Base-by-base conservation (phyloP, 2,329 filamentous ascomycete species). In the Stemphylium beticola region DNA sequence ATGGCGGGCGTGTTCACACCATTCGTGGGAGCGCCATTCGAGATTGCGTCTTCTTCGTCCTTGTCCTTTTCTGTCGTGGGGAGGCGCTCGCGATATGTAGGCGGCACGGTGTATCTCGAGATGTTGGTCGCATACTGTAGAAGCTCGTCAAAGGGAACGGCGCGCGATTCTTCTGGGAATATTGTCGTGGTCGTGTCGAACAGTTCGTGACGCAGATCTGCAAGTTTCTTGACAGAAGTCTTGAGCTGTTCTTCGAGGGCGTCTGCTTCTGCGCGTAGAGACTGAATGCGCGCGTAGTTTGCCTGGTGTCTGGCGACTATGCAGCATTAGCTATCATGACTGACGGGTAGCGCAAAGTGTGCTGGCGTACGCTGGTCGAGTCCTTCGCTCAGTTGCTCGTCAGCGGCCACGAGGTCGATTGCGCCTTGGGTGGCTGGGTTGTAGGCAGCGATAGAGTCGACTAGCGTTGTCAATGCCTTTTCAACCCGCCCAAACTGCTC, bases 401-500 rank as follows among this genome's bases (percentile, higher is more conserved):
- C 90, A 20, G 90, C 91, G 7, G 81, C 79, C 15, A 89, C 79
- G 9, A 96, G 85, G 60, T 92, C 88, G 52, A 84, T 79, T 5
- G 88, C 89, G 22, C 87, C 85, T 32, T 81, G 76, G 4, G 84
- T 79, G 6, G 88, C 90, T 0, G 91, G 91, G 67, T 92, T 91
- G 76, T 93, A 93, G 61, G 91, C 90, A 5, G 90, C 83, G 58
- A 96, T 89, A 0, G 90, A 93, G 72, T 92, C 89, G 64, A 92
- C 87, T 31, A 96, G 80, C 24, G 80, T 85, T 11, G 84, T 82
- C 17, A 96, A 79, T 4, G 78, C 78, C 47, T 73, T 70, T 53
- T 82, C 79, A 38, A 82, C 69, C 55, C 79, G 75, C 61, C 78
- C 71, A 57, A 80, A 81, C 56, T 76, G 78, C 12, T 69, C 62